These are phyloP conservation scores for Diplosphaera chodatii DNA, from an alignment of 139 green algal genomes.

Conservation along the genomic window DNA sequence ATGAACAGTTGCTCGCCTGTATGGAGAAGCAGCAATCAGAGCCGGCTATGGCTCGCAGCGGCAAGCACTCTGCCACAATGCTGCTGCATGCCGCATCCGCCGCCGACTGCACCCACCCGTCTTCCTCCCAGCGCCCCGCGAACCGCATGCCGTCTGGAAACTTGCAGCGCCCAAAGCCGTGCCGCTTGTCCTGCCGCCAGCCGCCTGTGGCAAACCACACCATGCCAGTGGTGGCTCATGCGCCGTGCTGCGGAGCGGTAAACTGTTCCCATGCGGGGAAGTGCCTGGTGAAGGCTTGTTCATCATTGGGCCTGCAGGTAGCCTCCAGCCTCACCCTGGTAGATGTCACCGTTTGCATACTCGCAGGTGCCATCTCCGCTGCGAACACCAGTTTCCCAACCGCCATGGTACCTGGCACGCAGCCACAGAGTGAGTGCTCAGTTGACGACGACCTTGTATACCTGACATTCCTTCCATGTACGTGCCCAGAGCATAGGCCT, in stretches of 20 bases:
- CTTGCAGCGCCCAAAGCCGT: slow-evolving; percentile 38
- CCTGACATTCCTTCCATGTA: too few relatives aligned
- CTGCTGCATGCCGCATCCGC: slow-evolving; percentile 45
- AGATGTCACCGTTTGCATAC: slow-evolving; percentile 48
- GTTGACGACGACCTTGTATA: too few relatives aligned
- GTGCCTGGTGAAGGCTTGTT: too few relatives aligned
- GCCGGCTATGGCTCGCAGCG: slow-evolving; percentile 41
- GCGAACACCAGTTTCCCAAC: slow-evolving; percentile 44
- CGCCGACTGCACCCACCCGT: slow-evolving; percentile 68
- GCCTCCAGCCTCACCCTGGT: slow-evolving; percentile 41
- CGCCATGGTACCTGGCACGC: slow-evolving; percentile 16
- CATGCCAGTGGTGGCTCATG: too few relatives aligned
- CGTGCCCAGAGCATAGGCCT: too few relatives aligned
- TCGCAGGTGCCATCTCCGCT: slow-evolving; percentile 34
- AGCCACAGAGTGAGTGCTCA: too few relatives aligned
- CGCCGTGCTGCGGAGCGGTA: too few relatives aligned
- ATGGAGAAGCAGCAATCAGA: slow-evolving; percentile 40
- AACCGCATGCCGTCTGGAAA: slow-evolving; percentile 69
- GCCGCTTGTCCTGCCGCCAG: slow-evolving; percentile 56
- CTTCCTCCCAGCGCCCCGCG: slow-evolving; percentile 66
- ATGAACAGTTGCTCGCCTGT: slow-evolving; percentile 31
- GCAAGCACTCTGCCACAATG: slow-evolving; percentile 41
- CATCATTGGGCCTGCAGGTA: too few relatives aligned
- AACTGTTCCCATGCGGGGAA: too few relatives aligned
- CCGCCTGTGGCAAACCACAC: slow-evolving; percentile 10